These are phyloP conservation scores for Taiozyma sp. DNA, from an alignment of 1,139 yeast genomes.

Conservation along the genomic window DNA sequence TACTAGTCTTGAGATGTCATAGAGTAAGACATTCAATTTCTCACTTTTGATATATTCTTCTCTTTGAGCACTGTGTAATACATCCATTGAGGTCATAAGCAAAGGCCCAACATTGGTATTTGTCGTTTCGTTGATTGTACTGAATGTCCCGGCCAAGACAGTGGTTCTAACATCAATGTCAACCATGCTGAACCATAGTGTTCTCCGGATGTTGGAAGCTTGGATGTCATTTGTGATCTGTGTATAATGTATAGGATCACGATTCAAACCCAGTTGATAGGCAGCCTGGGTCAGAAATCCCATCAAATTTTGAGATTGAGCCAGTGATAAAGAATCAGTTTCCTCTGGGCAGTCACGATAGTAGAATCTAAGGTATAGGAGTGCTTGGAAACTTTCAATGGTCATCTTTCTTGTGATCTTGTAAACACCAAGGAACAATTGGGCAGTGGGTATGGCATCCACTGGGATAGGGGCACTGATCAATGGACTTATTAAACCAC, in stretches of 20 bases:
- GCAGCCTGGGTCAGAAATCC: conserved; percentile 17
- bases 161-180: conserved; percentile 9
- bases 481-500: background rate
- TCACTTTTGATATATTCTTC: conserved; percentile 6
- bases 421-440: conserved; percentile 13
- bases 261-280: conserved; percentile 16
- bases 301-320: conserved; percentile 13
- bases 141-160: conserved; percentile 10
- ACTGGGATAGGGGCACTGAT: conserved; percentile 4
- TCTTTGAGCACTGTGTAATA: conserved; percentile 10
- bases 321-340: conserved; percentile 12
- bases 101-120: conserved; percentile 12
- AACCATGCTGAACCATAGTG: conserved; percentile 14
- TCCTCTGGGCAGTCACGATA: conserved; percentile 19
- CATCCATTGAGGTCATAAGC: conserved; percentile 8
- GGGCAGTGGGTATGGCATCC: conserved; percentile 8
- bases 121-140: conserved; percentile 8
- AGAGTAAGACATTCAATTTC: conserved; percentile 6
- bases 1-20: conserved; percentile 5
- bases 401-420: conserved; percentile 13
- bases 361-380: conserved; percentile 12
- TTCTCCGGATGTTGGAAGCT: conserved; percentile 14
- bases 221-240: conserved; percentile 8
- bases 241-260: conserved; percentile 19
- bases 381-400: conserved; percentile 12